phyloP scores from a whole-genome alignment of 129 eudicot genomes.

The Cynara cardunculus region DNA sequence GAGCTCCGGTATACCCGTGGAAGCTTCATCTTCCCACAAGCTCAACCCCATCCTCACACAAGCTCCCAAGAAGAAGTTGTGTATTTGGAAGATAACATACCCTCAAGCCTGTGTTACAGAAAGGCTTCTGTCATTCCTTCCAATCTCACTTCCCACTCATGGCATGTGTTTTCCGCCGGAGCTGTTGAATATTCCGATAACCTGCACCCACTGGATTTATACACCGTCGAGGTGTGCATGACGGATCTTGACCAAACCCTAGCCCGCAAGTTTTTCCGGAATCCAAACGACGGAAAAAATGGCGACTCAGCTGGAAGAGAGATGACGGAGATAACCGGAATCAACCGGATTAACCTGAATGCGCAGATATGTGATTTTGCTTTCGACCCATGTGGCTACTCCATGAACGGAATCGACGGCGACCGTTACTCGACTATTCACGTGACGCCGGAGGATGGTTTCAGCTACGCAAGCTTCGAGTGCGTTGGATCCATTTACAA shows the following conservation, averaged over 20 bases:
- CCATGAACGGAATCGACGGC: conserved; percentile 73
- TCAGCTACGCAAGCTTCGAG: conserved; percentile 82
- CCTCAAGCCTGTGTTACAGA: conserved; percentile 32
- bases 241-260: conserved; percentile 66
- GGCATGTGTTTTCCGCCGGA: conserved; percentile 74
- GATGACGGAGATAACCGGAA: conserved; percentile 64
- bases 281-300: conserved; percentile 50
- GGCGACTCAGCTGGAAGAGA: conserved; percentile 65
- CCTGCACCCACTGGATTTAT: conserved; percentile 6
- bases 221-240: conserved; percentile 80
- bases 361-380: conserved; percentile 72
- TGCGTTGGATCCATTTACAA: conserved; percentile 60
- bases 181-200: conserved; percentile 15
- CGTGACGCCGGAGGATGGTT: conserved; percentile 88
- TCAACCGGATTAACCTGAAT: conserved; percentile 45
- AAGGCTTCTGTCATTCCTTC: conserved; percentile 75
- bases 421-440: conserved; percentile 78
- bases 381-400: conserved; percentile 87
- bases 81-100: conserved; percentile 49
- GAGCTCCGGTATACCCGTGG: conserved; percentile 75
- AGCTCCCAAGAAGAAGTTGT: conserved; percentile 63
- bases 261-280: conserved; percentile 71
- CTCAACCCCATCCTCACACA: conserved; percentile 75
- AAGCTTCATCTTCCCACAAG: conserved; percentile 66
- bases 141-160: conserved; percentile 45